Percentiles rank a stretch among this genome's conserved stretches.
Evolutionary conservation across 2,329 filamentous ascomycete genomes (phyloP).

Genomic region (Ustulina deusta): DNA sequence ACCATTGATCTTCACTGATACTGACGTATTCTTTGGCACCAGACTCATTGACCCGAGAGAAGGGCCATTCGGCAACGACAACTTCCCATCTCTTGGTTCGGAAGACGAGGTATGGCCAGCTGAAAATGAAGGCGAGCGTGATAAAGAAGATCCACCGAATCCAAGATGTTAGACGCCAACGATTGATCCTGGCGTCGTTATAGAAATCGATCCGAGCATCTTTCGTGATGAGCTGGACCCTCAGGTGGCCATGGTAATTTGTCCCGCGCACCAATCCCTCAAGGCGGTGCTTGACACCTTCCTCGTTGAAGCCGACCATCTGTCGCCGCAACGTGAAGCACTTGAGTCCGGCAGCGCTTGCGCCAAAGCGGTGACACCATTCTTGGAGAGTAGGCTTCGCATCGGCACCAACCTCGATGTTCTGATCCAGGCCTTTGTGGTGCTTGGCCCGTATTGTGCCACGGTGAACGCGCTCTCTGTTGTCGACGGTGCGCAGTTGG

Average conservation of each 20-base stretch:
- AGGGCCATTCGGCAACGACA: conserved; percentile 70
- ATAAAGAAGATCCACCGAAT: conserved; percentile 74
- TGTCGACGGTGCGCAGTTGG: conserved; percentile 64
- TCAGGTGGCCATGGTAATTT: conserved; percentile 73
- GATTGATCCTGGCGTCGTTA: conserved; percentile 71
- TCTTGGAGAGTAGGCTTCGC: conserved; percentile 60
- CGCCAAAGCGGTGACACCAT: conserved; percentile 78
- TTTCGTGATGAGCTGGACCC: conserved; percentile 69
- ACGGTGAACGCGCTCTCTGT: conserved; percentile 71
- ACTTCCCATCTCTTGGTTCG: conserved; percentile 76
- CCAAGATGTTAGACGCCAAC: conserved; percentile 73
- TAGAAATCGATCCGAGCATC: conserved; percentile 71
- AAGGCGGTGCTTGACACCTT: conserved; percentile 63
- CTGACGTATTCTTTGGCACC: conserved; percentile 63
- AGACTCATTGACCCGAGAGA: conserved; percentile 54
- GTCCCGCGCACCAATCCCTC: conserved; percentile 70
- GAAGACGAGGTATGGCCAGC: conserved; percentile 78
- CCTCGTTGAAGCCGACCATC: conserved; percentile 71
- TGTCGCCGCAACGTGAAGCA: conserved; percentile 64
- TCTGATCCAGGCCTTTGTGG: conserved; percentile 53
- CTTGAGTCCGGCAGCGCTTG: conserved; percentile 68
- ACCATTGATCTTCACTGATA: conserved; percentile 70
- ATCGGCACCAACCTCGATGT: conserved; percentile 58
- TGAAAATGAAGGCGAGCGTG: conserved; percentile 75
- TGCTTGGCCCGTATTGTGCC: conserved; percentile 67